phyloP scores from a whole-genome alignment of 768 basidiomycete species.

The Termitomyces heimii region DNA sequence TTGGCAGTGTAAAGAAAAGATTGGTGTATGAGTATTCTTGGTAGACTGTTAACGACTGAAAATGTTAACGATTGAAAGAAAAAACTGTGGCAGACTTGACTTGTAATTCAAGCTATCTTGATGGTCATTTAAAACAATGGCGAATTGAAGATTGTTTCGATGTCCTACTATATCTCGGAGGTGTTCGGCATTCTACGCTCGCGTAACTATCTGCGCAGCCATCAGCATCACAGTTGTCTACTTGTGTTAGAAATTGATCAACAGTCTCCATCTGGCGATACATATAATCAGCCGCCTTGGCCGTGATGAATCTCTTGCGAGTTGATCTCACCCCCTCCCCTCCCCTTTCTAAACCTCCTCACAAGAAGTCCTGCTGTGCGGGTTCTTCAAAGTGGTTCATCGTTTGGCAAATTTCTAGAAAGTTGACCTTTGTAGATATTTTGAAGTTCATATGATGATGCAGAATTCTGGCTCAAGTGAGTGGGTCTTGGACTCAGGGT shows the following conservation, averaged over 20 bases:
- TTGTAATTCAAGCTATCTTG: neutral
- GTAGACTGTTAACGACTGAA: neutral
- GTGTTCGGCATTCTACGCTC: neutral
- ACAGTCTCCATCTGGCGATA: neutral
- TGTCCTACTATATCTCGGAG: neutral
- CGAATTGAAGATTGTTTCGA: neutral
- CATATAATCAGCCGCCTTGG: neutral
- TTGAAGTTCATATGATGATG: conserved; percentile 7
- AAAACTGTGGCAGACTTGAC: neutral
- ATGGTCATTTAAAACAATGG: neutral
- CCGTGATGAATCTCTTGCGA: conserved; percentile 10
- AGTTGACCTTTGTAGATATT: conserved; percentile 11
- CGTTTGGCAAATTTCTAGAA: conserved; percentile 5
- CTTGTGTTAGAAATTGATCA: conserved; percentile 1
- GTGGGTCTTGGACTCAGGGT: neutral
- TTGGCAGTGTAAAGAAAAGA: neutral
- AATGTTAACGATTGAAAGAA: neutral
- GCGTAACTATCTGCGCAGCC: neutral
- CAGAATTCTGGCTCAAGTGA: conserved; percentile 7
- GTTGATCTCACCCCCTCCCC: conserved; percentile 20
- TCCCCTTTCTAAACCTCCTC: conserved; percentile 5
- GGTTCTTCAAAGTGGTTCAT: conserved; percentile 13
- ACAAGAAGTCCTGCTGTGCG: conserved; percentile 19
- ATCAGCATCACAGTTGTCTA: neutral
- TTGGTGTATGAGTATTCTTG: conserved; percentile 6